Conservation (phyloP, 2,329 filamentous ascomycete species). For the Diaporthe ilicicola region DNA sequence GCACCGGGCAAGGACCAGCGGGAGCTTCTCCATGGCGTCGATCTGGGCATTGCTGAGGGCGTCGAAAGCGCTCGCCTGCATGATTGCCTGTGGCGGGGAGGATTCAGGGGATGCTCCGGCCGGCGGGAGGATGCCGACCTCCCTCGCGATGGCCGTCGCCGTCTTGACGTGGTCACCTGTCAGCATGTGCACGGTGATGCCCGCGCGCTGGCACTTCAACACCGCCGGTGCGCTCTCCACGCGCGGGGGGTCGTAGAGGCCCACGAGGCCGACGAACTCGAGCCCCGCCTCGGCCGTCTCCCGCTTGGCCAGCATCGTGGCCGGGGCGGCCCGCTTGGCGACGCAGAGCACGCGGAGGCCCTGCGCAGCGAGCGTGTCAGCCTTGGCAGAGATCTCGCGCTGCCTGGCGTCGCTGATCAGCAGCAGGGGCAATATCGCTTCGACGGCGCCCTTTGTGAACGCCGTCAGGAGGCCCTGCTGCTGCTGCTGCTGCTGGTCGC, state of each 20-base stretch:
- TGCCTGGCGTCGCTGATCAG: constrained; percentile 57
- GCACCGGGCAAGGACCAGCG: constrained; percentile 74
- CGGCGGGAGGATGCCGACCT: constrained; percentile 67
- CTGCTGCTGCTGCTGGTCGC: constrained; percentile 43
- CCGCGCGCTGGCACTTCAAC: constrained; percentile 65
- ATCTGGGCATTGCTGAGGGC: constrained; percentile 68
- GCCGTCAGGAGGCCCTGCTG: constrained; percentile 47
- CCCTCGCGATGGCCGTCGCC: constrained; percentile 70
- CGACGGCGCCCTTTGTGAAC: constrained; percentile 67
- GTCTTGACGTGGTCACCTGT: constrained; percentile 76
- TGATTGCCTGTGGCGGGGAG: constrained; percentile 56
- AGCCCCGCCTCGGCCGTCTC: constrained; percentile 64
- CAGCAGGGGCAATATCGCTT: constrained; percentile 63
- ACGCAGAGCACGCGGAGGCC: constrained; percentile 76
- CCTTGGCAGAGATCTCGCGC: constrained; percentile 55
- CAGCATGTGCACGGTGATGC: constrained; percentile 74
- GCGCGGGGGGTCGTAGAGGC: constrained; percentile 77
- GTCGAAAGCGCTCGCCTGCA: constrained; percentile 71
- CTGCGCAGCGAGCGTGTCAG: constrained; percentile 66
- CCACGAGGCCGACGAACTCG: constrained; percentile 73
- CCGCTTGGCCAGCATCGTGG: constrained; percentile 52
- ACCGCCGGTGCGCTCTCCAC: constrained; percentile 71
- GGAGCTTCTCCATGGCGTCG: constrained; percentile 67
- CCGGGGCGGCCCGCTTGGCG: constrained; percentile 52
- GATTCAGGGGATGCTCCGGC: too few species aligned